Base-by-base conservation (phyloP, 2,329 filamentous ascomycete genomes). In the Cyanodermella asteris region DNA sequence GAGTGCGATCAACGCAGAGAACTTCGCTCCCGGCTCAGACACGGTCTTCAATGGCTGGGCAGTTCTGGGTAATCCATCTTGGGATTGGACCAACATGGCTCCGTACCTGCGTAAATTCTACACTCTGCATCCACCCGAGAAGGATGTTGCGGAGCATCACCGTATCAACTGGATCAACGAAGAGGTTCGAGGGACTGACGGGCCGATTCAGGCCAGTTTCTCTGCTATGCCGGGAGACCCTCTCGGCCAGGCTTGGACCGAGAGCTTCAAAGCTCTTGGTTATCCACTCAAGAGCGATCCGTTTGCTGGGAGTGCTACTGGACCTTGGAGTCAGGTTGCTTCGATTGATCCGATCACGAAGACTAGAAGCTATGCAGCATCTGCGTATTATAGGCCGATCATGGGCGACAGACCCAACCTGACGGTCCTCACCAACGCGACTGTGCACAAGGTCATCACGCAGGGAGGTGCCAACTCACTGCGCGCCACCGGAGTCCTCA, bases 201-300 rank as follows among this genome's bases (percentile, higher is more conserved):
- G 48, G 1, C 45, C 45, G 35, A 40, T 11, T 45, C 40, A 11
- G 31, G 38, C 16, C 37, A 38, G 31, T 26, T 34, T 33, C 3
- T 25, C 31, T 4, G 18, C 31, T 20, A 31, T 34, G 12, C 7
- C 5, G 6, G n/a, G n/a, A n/a, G 35, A 37, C 35, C 43, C 5
- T 48, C 49, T 2, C 52, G 59, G 28, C 35, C 41, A 3, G 38
- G 52, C 13, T 62, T 56, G 53, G 53, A 58, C 28, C 31, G 35
- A 11, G 34, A 49, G 50, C 0, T 24, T 54, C 11, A 38, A 49
- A 23, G 28, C 32, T 1, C 33, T 53, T 1, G 47, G 46, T 1
- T 26, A 52, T 12, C 31, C 39, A 10, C 43, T 43, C 6, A 51
- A 43, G 29, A 34, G 31, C 6, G 38, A 41, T 11, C 45, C 44